Percentiles rank a stretch among this genome's conserved stretches.
Evolutionary conservation across 1,139 yeast species (phyloP).

Genomic region (Entelexis sorbosivorans): DNA sequence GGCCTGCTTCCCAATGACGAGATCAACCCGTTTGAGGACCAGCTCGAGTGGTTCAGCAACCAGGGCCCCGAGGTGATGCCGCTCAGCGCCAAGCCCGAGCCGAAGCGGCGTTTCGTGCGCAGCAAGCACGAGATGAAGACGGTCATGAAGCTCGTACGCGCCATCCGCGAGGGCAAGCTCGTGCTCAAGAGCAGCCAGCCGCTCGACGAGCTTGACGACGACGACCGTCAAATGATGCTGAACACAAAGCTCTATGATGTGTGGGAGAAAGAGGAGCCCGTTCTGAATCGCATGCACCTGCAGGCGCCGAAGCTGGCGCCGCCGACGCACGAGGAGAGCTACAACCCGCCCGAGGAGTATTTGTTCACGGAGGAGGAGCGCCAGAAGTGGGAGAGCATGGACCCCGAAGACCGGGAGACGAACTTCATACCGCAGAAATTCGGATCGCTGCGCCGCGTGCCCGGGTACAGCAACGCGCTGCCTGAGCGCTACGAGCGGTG

Average conservation of each 20-base stretch:
- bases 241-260: slow-evolving; percentile 45
- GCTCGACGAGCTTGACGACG: slow-evolving; percentile 36
- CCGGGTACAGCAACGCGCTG: slow-evolving; percentile 76
- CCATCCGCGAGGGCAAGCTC: slow-evolving; percentile 92
- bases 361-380: slow-evolving; percentile 68
- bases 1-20: slow-evolving; percentile 75
- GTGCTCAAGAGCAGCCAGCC: slow-evolving; percentile 58
- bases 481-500: slow-evolving; percentile 92
- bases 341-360: slow-evolving; percentile 96
- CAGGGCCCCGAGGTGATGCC: slow-evolving; percentile 67
- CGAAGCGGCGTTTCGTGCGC: slow-evolving; percentile 91
- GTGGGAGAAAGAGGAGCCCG: slow-evolving; percentile 60
- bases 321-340: slow-evolving; percentile 92
- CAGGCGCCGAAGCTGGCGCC: slow-evolving; percentile 94
- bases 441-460: slow-evolving; percentile 75
- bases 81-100: slow-evolving; percentile 85
- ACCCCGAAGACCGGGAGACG: slow-evolving; percentile 66
- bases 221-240: slow-evolving; percentile 32
- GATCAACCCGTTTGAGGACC: slow-evolving; percentile 83
- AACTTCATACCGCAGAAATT: slow-evolving; percentile 77
- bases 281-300: slow-evolving; percentile 73
- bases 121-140: slow-evolving; percentile 94
- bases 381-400: slow-evolving; percentile 58
- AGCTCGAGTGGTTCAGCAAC: slow-evolving; percentile 89
- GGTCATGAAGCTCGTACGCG: slow-evolving; percentile 90